A percentile compares a stretch with the other conserved stretches of the same genome.
Conservation (phyloP, 148 eudicot genomes). For the Pouteria glomerata region DNA sequence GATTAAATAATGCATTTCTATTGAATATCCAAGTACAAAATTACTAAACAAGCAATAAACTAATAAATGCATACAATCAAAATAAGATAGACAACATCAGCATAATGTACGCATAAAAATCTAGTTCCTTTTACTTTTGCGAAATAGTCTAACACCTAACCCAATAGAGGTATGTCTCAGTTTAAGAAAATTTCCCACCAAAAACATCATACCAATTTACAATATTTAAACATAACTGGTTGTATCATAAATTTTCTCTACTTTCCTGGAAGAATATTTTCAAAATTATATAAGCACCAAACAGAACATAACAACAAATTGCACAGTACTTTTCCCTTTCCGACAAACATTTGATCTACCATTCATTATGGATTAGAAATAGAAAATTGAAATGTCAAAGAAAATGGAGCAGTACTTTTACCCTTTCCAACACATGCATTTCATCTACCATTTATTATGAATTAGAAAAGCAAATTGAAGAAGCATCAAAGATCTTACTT, state of each 20-base stretch:
- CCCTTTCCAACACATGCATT: background rate
- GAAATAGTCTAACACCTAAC: background rate
- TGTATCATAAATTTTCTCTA: background rate
- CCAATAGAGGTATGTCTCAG: background rate
- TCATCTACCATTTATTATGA: background rate
- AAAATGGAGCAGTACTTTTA: no score
- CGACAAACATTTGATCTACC: no score
- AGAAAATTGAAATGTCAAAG: no score
- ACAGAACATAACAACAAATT: background rate
- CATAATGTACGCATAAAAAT: background rate
- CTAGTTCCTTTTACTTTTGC: background rate
- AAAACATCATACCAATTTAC: background rate
- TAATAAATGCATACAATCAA: background rate
- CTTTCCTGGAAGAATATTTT: background rate
- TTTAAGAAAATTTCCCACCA: background rate
- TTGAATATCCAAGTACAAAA: background rate
- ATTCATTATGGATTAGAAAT: no score
- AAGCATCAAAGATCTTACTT: conserved; percentile 28
- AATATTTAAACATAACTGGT: background rate
- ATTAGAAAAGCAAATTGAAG: background rate
- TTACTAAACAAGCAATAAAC: background rate
- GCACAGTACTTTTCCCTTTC: no score
- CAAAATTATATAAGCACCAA: background rate
- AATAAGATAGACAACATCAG: background rate
- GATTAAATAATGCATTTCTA: background rate